phyloP scores from a whole-genome alignment of 805 yeast genomes.

The Saccharomycopsis oosterbeekiorum region DNA sequence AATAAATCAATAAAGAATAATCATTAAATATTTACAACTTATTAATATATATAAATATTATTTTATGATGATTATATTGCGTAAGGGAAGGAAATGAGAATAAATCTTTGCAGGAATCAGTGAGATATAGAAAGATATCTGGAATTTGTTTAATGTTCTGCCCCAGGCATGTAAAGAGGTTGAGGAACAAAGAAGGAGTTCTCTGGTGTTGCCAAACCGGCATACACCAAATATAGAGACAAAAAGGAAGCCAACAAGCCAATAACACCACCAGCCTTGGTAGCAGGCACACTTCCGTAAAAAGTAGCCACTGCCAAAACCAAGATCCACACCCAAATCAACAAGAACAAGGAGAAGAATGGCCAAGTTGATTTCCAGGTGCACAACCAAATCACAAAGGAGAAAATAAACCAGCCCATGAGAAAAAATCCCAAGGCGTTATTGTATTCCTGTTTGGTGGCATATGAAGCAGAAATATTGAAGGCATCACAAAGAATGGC shows the following conservation, averaged over 20 bases:
- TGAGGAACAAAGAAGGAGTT: conserved; percentile 41
- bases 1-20: no score
- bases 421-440: conserved; percentile 52
- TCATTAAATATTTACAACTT: no score
- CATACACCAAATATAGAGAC: conserved; percentile 52
- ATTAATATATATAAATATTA: no score
- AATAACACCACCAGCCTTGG: conserved; percentile 45
- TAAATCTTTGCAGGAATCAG: no score
- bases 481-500: conserved; percentile 50
- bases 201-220: conserved; percentile 48
- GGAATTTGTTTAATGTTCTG: conserved; percentile 3
- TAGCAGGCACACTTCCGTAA: conserved; percentile 29
- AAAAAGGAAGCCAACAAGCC: conserved; percentile 43
- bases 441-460: conserved; percentile 27
- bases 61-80: no score
- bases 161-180: conserved; percentile 17
- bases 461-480: conserved; percentile 47
- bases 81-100: not conserved
- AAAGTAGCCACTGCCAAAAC: conserved; percentile 44
- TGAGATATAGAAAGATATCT: no score
- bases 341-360: conserved; percentile 46
- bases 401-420: conserved; percentile 54
- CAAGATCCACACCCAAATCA: conserved; percentile 44
- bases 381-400: conserved; percentile 41
- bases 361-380: conserved; percentile 59